Percentiles rank a stretch among this genome's conserved stretches.
phyloP scores from a whole-genome alignment of 106 monocot species.

The Dioscorea alata region DNA sequence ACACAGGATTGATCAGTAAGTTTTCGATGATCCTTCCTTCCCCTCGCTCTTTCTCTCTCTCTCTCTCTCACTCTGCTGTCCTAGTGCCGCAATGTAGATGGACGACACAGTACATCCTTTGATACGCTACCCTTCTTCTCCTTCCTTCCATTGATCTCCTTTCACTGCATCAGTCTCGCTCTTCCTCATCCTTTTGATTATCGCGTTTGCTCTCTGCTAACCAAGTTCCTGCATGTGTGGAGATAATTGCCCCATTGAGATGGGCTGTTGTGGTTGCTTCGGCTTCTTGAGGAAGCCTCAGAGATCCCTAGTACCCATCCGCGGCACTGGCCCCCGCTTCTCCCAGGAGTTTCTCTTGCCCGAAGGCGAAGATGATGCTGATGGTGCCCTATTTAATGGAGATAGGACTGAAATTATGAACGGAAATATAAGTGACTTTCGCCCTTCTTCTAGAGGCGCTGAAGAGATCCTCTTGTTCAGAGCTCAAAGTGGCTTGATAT shows the following conservation, averaged over 20 bases:
- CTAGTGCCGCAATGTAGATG: too few relatives aligned
- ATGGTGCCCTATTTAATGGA: constrained; percentile 28
- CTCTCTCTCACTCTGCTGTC: too few relatives aligned
- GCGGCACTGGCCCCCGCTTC: constrained; percentile 13
- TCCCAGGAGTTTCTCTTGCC: constrained; percentile 23
- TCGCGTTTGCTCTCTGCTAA: neutral
- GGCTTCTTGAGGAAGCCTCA: constrained; percentile 57
- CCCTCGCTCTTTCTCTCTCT: too few relatives aligned
- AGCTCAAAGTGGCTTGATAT: constrained; percentile 41
- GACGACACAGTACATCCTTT: too few relatives aligned
- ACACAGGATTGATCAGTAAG: too few relatives aligned
- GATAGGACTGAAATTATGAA: neutral
- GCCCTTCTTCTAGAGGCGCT: constrained; percentile 11
- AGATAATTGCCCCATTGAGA: constrained; percentile 20
- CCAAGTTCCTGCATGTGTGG: constrained; percentile 19
- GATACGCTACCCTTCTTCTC: too few relatives aligned
- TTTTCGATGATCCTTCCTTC: too few relatives aligned
- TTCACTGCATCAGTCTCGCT: too few relatives aligned
- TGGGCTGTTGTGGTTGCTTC: constrained; percentile 79
- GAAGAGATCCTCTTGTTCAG: constrained; percentile 42
- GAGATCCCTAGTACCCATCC: constrained; percentile 19
- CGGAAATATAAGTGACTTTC: constrained; percentile 4
- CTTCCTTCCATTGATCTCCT: too few relatives aligned
- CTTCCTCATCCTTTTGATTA: too few relatives aligned
- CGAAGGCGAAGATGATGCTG: constrained; percentile 19